phyloP scores from a whole-genome alignment of 2,329 filamentous ascomycete genomes.

The Cryphonectria carpinicola region DNA sequence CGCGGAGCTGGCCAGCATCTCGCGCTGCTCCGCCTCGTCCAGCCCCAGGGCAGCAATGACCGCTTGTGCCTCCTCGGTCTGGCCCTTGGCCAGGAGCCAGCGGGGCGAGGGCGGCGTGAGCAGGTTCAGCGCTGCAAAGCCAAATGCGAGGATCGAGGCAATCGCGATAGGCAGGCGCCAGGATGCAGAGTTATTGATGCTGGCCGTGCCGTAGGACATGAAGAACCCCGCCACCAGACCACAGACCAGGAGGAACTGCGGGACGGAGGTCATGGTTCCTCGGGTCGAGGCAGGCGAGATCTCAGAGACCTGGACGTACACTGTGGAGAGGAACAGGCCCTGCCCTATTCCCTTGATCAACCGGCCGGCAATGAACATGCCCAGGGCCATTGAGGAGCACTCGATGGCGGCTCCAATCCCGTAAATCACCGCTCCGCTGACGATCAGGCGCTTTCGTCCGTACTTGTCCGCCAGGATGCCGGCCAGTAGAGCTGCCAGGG shows the following conservation, averaged over 20 bases:
- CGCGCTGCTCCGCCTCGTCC: conserved; percentile 48
- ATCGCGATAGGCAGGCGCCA: conserved; percentile 59
- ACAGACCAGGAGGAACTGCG: conserved; percentile 56
- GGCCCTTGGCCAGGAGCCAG: conserved; percentile 54
- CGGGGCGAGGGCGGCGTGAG: conserved; percentile 57
- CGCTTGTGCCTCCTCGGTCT: conserved; percentile 46
- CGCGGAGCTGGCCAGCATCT: conserved; percentile 37
- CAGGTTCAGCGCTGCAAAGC: conserved; percentile 36
- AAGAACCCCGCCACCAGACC: conserved; percentile 63
- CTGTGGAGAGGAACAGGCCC: conserved; percentile 58
- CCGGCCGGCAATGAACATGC: conserved; percentile 59
- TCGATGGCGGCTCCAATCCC: conserved; percentile 53
- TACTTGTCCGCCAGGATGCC: conserved; percentile 58
- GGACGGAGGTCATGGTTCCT: conserved; percentile 55
- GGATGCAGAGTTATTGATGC: conserved; percentile 50
- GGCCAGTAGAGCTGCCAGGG: conserved; percentile 61
- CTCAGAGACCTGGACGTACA: conserved; percentile 60
- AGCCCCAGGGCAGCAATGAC: conserved; percentile 48
- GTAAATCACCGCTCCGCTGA: conserved; percentile 56
- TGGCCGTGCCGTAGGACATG: conserved; percentile 60
- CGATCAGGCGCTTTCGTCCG: conserved; percentile 57
- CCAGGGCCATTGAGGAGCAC: conserved; percentile 42
- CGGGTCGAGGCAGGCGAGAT: conserved; percentile 57
- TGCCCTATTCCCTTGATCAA: conserved; percentile 60
- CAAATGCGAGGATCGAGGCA: conserved; percentile 41